phyloP scores from a whole-genome alignment of 257 asterid genomes.

The Anisodus acutangulus region DNA sequence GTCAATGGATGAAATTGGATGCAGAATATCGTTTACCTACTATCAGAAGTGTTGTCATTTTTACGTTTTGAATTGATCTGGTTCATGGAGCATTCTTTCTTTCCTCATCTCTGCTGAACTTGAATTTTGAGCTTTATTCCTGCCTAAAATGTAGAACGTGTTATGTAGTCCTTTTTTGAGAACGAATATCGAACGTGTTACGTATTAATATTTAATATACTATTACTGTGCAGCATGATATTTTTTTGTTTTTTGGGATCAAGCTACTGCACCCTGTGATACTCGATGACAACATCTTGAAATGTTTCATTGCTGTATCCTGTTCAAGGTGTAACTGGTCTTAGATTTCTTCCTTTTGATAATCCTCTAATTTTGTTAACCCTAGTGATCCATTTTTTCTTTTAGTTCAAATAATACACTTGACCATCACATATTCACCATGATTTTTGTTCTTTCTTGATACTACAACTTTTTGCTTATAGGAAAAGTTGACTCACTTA shows the following conservation, averaged over 20 bases:
- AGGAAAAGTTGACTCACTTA: constrained; percentile 28
- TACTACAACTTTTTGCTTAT: background rate
- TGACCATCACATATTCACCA: background rate
- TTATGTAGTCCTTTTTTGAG: background rate
- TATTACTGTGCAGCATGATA: background rate
- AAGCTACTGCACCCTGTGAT: background rate
- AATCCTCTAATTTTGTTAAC: background rate
- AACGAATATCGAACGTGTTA: too few relatives aligned
- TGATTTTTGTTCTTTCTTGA: background rate
- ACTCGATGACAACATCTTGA: background rate
- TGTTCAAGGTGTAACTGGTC: constrained; percentile 14
- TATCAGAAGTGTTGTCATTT: background rate
- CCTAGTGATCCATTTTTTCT: background rate
- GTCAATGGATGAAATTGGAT: background rate
- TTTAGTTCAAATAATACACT: background rate
- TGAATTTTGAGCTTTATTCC: background rate
- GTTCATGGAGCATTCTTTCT: background rate
- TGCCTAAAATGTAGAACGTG: background rate
- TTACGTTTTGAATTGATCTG: background rate
- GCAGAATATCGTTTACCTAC: background rate
- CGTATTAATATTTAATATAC: background rate
- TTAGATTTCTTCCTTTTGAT: background rate
- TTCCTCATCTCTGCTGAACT: background rate
- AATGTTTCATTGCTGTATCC: constrained; percentile 2
- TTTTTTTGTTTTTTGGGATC: too few relatives aligned